A percentile compares a stretch with the other conserved stretches of the same genome.
phyloP scores from a whole-genome alignment of 495 filamentous ascomycete genomes.

The Aspergillus homomorphus region DNA sequence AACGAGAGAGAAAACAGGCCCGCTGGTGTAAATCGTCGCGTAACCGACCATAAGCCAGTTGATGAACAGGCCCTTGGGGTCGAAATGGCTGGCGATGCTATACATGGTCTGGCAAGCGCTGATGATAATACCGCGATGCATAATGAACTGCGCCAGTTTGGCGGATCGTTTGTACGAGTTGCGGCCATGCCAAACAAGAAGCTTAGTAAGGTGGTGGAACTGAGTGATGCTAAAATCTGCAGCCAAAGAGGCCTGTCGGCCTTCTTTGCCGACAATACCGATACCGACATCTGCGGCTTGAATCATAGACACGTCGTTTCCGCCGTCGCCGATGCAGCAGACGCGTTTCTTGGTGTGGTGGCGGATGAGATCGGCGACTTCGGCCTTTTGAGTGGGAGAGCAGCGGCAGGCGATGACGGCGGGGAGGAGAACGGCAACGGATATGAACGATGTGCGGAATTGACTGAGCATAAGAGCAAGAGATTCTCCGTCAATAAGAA shows the following conservation, averaged over 20 bases:
- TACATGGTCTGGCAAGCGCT: slow-evolving; percentile 96
- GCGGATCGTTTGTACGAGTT: slow-evolving; percentile 95
- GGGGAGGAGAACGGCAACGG: slow-evolving; percentile 80
- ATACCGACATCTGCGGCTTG: slow-evolving; percentile 97
- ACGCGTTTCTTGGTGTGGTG: slow-evolving; percentile 88
- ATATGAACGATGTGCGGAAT: slow-evolving; percentile 81
- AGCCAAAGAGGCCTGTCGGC: slow-evolving; percentile 87
- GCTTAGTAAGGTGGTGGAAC: slow-evolving; percentile 93
- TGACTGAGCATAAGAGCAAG: slow-evolving; percentile 77
- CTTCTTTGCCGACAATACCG: slow-evolving; percentile 97
- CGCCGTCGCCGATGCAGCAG: slow-evolving; percentile 95
- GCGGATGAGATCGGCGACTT: slow-evolving; percentile 87
- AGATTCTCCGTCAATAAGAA: slow-evolving; percentile 94
- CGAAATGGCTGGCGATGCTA: slow-evolving; percentile 84
- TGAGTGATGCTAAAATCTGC: slow-evolving; percentile 95
- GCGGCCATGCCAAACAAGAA: slow-evolving; percentile 96
- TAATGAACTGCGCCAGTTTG: slow-evolving; percentile 97
- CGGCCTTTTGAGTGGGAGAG: slow-evolving; percentile 95
- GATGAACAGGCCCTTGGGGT: slow-evolving; percentile 91
- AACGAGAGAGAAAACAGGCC: slow-evolving; percentile 92
- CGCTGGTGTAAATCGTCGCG: slow-evolving; percentile 92
- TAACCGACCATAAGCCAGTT: slow-evolving; percentile 98
- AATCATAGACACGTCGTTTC: slow-evolving; percentile 99
- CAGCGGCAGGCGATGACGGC: slow-evolving; percentile 96
- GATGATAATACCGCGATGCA: slow-evolving; percentile 94